Evolutionary conservation across 2,329 filamentous ascomycete species (phyloP).

Genomic region (Zalaria sp.): DNA sequence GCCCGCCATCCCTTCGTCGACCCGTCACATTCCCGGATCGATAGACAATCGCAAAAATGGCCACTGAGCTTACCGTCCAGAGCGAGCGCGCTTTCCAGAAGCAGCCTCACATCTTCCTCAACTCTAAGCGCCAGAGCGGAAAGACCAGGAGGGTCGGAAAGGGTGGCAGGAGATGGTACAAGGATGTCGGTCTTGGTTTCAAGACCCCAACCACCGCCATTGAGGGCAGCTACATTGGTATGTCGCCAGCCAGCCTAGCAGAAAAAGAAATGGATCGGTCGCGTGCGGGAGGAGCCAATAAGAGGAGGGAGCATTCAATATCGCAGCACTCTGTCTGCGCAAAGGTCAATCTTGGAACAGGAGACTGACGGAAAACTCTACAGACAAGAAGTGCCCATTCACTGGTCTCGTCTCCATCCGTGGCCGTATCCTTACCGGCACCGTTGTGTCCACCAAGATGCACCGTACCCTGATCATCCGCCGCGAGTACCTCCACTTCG

Average conservation of each 20-base stretch:
- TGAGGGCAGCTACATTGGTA: conserved; percentile 98
- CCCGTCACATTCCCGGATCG: conserved; percentile 2
- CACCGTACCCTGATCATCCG: conserved; percentile 99
- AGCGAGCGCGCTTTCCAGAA: conserved; percentile 99
- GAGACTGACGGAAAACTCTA: conserved; percentile 7
- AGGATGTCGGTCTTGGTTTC: conserved; percentile 99
- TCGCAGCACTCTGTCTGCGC: neutral
- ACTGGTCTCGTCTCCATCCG: conserved; percentile 98
- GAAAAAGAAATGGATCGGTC: neutral
- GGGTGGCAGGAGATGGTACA: conserved; percentile 94
- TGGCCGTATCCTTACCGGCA: conserved; percentile 98
- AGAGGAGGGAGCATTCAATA: neutral
- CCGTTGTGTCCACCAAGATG: conserved; percentile 99
- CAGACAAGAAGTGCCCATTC: conserved; percentile 99
- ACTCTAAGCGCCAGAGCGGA: conserved; percentile 84
- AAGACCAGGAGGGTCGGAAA: conserved; percentile 72
- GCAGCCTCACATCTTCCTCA: conserved; percentile 99
- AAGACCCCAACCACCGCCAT: conserved; percentile 97
- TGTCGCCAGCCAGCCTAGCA: conserved; percentile 21
- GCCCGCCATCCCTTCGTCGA: neutral
- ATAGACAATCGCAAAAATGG: conserved; percentile 53
- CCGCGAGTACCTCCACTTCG: conserved; percentile 99
- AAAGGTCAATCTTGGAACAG: no score
- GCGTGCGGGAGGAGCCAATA: neutral
- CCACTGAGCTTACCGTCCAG: conserved; percentile 98